These are phyloP conservation scores for Furcasterigmium sp. DNA, from an alignment of 2,329 filamentous ascomycete species.

Conservation along the genomic window DNA sequence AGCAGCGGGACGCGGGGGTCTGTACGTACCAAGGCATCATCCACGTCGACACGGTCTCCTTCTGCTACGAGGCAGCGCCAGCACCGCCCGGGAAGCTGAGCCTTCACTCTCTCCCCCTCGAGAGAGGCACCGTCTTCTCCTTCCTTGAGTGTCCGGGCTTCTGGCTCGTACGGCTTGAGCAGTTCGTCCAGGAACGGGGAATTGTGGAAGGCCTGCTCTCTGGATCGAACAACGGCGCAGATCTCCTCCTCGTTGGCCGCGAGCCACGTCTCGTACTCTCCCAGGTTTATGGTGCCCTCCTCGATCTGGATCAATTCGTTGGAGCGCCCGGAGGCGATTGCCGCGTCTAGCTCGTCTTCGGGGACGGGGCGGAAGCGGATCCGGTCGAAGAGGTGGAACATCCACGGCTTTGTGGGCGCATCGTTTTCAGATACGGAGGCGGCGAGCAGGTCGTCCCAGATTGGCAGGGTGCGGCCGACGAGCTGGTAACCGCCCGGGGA, in stretches of 20 bases:
- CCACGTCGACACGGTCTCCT: constrained; percentile 17
- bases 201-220: constrained; percentile 18
- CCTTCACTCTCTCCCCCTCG: constrained; percentile 19
- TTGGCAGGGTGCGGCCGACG: constrained; percentile 26
- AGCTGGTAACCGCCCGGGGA: constrained; percentile 32
- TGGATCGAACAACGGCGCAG: constrained; percentile 10
- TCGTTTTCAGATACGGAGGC: neutral
- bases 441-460: constrained; percentile 21
- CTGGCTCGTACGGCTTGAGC: constrained; percentile 16
- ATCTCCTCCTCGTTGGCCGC: constrained; percentile 20
- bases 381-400: constrained; percentile 25
- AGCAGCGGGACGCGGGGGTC: neutral
- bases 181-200: constrained; percentile 23
- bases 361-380: constrained; percentile 24
- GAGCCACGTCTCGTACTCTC: constrained; percentile 25
- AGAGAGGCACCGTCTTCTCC: neutral
- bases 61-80: constrained; percentile 23
- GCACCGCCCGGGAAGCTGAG: constrained; percentile 26
- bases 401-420: constrained; percentile 14
- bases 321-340: constrained; percentile 7
- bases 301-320: constrained; percentile 18
- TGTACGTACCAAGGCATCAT: constrained; percentile 20
- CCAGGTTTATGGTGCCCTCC: constrained; percentile 21
- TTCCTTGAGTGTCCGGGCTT: neutral
- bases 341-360: constrained; percentile 20